Base-by-base conservation (phyloP, 768 basidiomycete species). In the Mycena rebaudengoi region DNA sequence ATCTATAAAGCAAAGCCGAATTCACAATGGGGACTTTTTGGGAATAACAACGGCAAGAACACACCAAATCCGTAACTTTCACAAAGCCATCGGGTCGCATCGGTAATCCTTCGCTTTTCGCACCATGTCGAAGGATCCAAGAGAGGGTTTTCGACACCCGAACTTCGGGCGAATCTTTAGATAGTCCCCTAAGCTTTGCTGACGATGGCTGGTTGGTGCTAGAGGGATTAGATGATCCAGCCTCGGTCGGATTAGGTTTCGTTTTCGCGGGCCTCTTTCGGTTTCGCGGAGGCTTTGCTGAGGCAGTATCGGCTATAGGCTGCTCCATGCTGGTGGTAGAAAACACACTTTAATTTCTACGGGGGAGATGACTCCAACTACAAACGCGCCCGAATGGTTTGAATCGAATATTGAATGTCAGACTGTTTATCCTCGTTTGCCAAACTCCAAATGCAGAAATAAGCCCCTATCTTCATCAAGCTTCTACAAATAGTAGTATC, bases 61-160 rank as follows among this genome's bases (percentile, higher is more conserved):
- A 69, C 72, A 98, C 97, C 69, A 99, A 80, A 66, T 96, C 94
- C 3, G 81, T 78, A 7, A 98, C 92, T 66, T 85, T 85, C 4
- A 95, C 88, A 71, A 90, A 98, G 16, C 97, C 97, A 71, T 98
- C 97, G 29, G 82, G 71, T 8, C 96, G 86, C 80, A 98, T 91
- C 5, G 79, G 70, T 5, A 98, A 73, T 1, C 89, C 87, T 64
- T 96, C 90, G 35, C 86, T 86, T 66, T 86, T 81, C 20, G 96
- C 95, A 0, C 91, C 94, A 74, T 99, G 97, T 4, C 96, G 86
- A n/a, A 99, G 85, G 25, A 99, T 80, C 85, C 91, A 98, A 0
- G 95, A 91, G 10, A 99, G 78, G 0, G 93, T 92, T 76, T 98
- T 98, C 14, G 93, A 95, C 14, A 92, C 69, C 11, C 88, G 84